A percentile compares a stretch with the other conserved stretches of the same genome.
phyloP scores from a whole-genome alignment of 805 yeast genomes.

The Suhomyces prunicola region DNA sequence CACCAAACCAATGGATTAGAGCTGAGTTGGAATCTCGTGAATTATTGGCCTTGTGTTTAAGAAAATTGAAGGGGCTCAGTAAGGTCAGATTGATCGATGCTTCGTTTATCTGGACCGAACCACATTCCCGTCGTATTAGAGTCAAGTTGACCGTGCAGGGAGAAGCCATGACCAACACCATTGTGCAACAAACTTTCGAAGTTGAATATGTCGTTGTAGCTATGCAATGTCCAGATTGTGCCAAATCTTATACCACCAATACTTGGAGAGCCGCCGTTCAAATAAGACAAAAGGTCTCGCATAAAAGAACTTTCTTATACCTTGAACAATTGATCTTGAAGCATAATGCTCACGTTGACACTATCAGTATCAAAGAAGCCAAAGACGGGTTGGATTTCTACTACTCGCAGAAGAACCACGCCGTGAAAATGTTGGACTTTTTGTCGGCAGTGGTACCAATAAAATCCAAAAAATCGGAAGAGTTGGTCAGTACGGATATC shows the following conservation, averaged over 20 bases:
- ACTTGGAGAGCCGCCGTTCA: conserved; percentile 99
- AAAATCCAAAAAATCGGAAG: conserved; percentile 80
- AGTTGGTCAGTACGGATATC: conserved; percentile 85
- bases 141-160: conserved; percentile 94
- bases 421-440: conserved; percentile 91
- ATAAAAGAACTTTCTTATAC: conserved; percentile 93
- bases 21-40: conserved; percentile 93
- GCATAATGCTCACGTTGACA: conserved; percentile 90
- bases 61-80: conserved; percentile 82
- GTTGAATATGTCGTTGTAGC: conserved; percentile 92
- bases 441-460: conserved; percentile 81
- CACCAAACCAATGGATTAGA: conserved; percentile 89
- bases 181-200: conserved; percentile 90
- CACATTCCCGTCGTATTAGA: conserved; percentile 93
- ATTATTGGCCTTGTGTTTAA: conserved; percentile 81
- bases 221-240: conserved; percentile 98
- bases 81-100: conserved; percentile 91
- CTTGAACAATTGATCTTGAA: conserved; percentile 92
- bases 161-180: conserved; percentile 88
- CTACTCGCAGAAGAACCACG: conserved; percentile 85
- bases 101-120: conserved; percentile 97
- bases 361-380: conserved; percentile 88
- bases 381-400: conserved; percentile 95
- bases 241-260: conserved; percentile 91
- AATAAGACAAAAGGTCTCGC: conserved; percentile 95